phyloP scores from a whole-genome alignment of 805 yeast genomes.

The Candida mattraensis region DNA sequence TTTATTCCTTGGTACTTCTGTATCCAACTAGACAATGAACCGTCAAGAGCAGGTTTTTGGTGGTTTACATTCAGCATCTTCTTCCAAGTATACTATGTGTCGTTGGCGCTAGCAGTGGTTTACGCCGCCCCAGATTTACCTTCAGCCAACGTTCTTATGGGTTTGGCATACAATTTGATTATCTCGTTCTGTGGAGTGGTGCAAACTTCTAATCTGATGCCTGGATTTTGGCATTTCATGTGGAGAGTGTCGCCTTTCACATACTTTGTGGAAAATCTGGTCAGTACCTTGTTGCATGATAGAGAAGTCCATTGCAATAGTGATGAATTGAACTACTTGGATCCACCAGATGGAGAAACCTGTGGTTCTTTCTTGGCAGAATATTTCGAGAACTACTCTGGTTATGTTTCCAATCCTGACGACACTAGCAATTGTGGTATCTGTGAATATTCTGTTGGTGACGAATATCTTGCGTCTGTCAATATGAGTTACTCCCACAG shows the following conservation, averaged over 20 bases:
- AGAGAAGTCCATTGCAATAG: slow-evolving; percentile 49
- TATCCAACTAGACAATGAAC: slow-evolving; percentile 34
- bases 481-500: slow-evolving; percentile 45
- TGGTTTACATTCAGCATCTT: slow-evolving; percentile 36
- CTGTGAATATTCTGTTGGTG: slow-evolving; percentile 47
- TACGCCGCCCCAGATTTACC: slow-evolving; percentile 67
- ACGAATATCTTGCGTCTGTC: slow-evolving; percentile 44
- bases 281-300: slow-evolving; percentile 50
- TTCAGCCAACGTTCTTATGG: slow-evolving; percentile 60
- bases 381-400: slow-evolving; percentile 42
- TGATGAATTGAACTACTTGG: slow-evolving; percentile 48
- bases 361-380: slow-evolving; percentile 55
- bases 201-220: slow-evolving; percentile 57
- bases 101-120: slow-evolving; percentile 53
- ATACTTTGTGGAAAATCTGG: slow-evolving; percentile 57
- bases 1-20: slow-evolving; percentile 40
- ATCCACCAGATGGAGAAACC: slow-evolving; percentile 61
- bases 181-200: slow-evolving; percentile 71
- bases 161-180: slow-evolving; percentile 55
- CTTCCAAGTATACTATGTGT: slow-evolving; percentile 45
- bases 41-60: slow-evolving; percentile 49
- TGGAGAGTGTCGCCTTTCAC: slow-evolving; percentile 73
- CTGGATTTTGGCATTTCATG: slow-evolving; percentile 86
- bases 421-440: slow-evolving; percentile 50
- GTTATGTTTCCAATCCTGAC: slow-evolving; percentile 56